phyloP scores from a whole-genome alignment of 306 rosid genomes.

The Betula pendula region DNA sequence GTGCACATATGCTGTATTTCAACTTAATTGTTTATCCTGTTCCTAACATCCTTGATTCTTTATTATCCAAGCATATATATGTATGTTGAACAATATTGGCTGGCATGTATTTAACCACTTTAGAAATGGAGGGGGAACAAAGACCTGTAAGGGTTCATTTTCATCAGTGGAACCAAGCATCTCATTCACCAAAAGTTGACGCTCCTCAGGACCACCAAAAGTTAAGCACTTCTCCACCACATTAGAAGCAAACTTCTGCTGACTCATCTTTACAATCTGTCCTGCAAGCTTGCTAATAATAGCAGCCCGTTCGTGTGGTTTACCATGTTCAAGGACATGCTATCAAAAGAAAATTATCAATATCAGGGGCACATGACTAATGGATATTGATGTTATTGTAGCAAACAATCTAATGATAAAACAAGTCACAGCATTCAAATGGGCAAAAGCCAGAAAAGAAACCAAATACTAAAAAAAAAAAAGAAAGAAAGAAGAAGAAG shows the following conservation, averaged over 20 bases:
- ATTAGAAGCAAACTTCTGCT: constrained; percentile 98
- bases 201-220: constrained; percentile 81
- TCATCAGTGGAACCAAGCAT: constrained; percentile 93
- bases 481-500: too few species aligned
- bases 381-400: background rate
- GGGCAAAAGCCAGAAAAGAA: background rate
- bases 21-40: background rate
- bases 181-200: constrained; percentile 83
- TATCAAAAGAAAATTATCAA: constrained; percentile 37
- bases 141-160: constrained; percentile 96
- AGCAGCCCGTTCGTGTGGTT: constrained; percentile 69
- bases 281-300: constrained; percentile 91
- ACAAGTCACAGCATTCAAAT: background rate
- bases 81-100: background rate
- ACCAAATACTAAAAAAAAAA: background rate
- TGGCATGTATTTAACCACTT: background rate
- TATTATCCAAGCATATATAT: background rate
- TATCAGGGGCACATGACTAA: constrained; percentile 4
- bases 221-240: constrained; percentile 92
- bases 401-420: background rate
- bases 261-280: constrained; percentile 97
- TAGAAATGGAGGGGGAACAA: constrained; percentile 14
- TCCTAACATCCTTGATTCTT: background rate
- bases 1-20: background rate
- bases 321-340: constrained; percentile 88